Base-by-base conservation (phyloP, 2,329 filamentous ascomycete genomes). In the Akanthomyces dipterigenus region DNA sequence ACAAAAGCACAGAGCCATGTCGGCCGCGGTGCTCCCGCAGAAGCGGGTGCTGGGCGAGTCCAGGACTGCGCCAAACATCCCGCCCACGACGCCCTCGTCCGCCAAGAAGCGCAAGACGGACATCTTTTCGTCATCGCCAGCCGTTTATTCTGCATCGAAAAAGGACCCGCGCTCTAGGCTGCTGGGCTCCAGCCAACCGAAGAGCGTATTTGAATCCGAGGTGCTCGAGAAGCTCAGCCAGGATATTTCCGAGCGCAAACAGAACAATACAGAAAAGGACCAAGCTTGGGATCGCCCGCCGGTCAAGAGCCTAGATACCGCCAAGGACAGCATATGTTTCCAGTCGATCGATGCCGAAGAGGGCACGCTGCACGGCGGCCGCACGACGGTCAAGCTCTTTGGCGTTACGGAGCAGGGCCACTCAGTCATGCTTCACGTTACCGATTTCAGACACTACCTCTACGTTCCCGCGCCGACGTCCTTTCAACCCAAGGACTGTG, bases 311-410 rank as follows among this genome's bases (percentile, higher is more conserved):
- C 85, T 84, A 63, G 67, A 76, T 63, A 81, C 87, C 9, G 72
- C 82, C 57, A 85, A 77, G 40, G 86, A 95, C 65, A 87, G 78
- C 65, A 79, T 99, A n/a, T 86, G 84, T 65, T 98, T 99, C 71
- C 95, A 99, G 76, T 89, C 96, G 70, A 99, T 99, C 67, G 96
- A 99, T 70, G 89, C 87, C 1, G 93, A 98, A 71, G 93, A 99
- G 73, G 93, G 95, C 22, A 89, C 86, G 3, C 74, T 97, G 1
- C 79, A 88, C 71, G 90, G 90, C 54, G 91, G 90, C 22, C 87
- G 76, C 70, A 80, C 90, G 0, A 88, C 91, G 0, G 85, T 99
- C 62, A 96, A 95, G 78, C 82, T 99, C 22, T 99, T 98, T 75
- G 95, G 95, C 68, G 92, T 98, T 4, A 96, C 91, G 1, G 76